Base-by-base conservation (phyloP, 768 basidiomycete species). In the Xerocomellus chrysenteron region DNA sequence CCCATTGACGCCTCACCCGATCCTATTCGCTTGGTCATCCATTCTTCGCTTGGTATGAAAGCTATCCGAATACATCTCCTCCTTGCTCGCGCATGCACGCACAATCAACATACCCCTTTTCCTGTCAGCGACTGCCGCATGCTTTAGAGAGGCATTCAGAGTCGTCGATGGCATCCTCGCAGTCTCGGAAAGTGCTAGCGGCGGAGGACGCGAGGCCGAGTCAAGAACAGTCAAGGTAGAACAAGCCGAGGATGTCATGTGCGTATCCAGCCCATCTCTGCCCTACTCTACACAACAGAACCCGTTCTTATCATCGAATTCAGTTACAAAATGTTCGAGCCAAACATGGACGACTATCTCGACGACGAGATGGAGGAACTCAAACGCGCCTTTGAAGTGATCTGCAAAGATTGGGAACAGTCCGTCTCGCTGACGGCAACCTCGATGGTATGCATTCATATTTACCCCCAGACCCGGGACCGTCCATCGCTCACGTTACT, bases 311-410 rank as follows among this genome's bases (percentile, higher is more conserved):
- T 43, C 14, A 17, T 19, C 28, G n/a, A 45, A 11, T 54, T 24
- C 63, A 95, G 94, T 13, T 96, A 92, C 70, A 83, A 81, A 45
- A 97, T 98, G 93, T 98, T 98, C 63, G 95, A 98, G 71, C 77
- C 82, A 11, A 90, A 95, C 69, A 97, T 98, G 92, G 95, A 97
- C 67, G 95, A 98, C 66, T 98, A 98, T 65, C 86, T 98, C 3
- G 90, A 94, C 57, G 94, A 98, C 67, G 96, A 99, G 70, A 81
- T 88, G 6, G 95, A 97, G 55, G 82, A 80, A 56, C 79, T 92
- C 48, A 93, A 93, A 65, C 80, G 78, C 5, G 75, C 80, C 0
- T 83, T 97, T 53, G 90, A 92, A 33, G 75, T 71, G 3, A 88
- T 90, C 14, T 94, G 90, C 68, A 82, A 82, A 55, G 78, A 75